phyloP scores from a whole-genome alignment of 2,329 filamentous ascomycete species.

The Thermochaetoides dissita region DNA sequence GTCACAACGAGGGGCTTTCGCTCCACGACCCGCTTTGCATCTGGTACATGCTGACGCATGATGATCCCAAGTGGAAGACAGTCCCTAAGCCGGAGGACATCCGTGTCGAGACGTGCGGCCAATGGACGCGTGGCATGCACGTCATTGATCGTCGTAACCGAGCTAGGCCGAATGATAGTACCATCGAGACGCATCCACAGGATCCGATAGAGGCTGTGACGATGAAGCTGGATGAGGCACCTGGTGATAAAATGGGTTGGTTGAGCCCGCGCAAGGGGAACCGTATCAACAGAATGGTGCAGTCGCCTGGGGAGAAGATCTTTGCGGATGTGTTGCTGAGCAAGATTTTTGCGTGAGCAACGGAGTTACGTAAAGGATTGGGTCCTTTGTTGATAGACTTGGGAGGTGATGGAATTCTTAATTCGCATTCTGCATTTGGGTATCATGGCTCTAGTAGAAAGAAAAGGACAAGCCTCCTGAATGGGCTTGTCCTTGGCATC shows the following conservation, averaged over 20 bases:
- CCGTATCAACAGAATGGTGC: constrained; percentile 59
- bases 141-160: constrained; percentile 60
- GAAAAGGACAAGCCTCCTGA: too few relatives aligned
- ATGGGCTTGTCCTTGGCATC: too few relatives aligned
- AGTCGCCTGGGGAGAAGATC: constrained; percentile 50
- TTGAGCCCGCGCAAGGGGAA: constrained; percentile 62
- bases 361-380: background rate
- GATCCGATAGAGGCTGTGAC: constrained; percentile 30
- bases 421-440: constrained; percentile 1
- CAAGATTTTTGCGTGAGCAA: constrained; percentile 42
- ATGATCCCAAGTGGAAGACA: constrained; percentile 43
- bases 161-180: constrained; percentile 29
- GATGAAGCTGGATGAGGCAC: constrained; percentile 34
- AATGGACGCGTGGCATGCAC: constrained; percentile 92
- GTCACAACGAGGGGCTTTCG: constrained; percentile 43
- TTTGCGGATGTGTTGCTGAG: constrained; percentile 56
- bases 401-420: background rate
- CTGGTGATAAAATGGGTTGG: constrained; percentile 66
- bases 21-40: constrained; percentile 68
- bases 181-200: constrained; percentile 23
- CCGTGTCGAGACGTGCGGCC: constrained; percentile 73
- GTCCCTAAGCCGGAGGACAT: constrained; percentile 60
- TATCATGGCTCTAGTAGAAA: constrained; percentile 3
- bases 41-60: constrained; percentile 59
- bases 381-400: constrained; percentile 1